phyloP scores from a whole-genome alignment of 805 yeast genomes.

The Saturnispora ahearnii region DNA sequence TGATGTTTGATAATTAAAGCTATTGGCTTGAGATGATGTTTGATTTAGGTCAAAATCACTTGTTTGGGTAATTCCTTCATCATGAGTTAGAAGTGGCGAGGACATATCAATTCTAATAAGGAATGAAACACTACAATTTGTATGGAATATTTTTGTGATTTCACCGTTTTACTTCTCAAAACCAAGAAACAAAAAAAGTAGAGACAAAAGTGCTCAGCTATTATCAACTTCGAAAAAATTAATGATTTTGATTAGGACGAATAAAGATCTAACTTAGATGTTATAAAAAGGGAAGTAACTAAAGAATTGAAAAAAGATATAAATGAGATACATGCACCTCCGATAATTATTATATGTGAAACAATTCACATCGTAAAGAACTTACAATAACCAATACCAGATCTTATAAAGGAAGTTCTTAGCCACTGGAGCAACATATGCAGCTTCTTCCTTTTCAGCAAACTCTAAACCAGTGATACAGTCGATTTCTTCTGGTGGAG shows the following conservation, averaged over 20 bases:
- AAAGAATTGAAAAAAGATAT: too few species aligned
- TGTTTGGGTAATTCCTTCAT: conserved; percentile 10
- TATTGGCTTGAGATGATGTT: conserved; percentile 11
- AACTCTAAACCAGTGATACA: conserved; percentile 51
- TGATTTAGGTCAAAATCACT: conserved; percentile 20
- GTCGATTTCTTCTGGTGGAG: conserved; percentile 51
- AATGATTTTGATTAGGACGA: too few species aligned
- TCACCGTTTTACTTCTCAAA: not conserved
- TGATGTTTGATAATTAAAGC: conserved; percentile 9
- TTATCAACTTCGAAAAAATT: too few species aligned
- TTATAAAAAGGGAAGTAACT: too few species aligned
- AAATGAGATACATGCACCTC: too few species aligned
- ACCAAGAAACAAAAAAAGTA: too few species aligned
- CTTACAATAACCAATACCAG: conserved; percentile 36
- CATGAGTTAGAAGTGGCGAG: conserved; percentile 21
- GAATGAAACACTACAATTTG: not conserved
- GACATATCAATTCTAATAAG: conserved; percentile 17
- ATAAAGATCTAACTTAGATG: too few species aligned
- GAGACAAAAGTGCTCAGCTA: too few species aligned
- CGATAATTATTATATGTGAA: too few species aligned
- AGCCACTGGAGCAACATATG: conserved; percentile 31
- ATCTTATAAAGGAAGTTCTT: conserved; percentile 33
- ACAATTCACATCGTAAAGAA: not conserved
- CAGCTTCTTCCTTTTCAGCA: conserved; percentile 45
- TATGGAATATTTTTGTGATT: not conserved